Evolutionary conservation across 2,329 filamentous ascomycete genomes (phyloP), one percentile per base, ranked within the genome.

Genomic region (Fusarium heterosporum): DNA sequence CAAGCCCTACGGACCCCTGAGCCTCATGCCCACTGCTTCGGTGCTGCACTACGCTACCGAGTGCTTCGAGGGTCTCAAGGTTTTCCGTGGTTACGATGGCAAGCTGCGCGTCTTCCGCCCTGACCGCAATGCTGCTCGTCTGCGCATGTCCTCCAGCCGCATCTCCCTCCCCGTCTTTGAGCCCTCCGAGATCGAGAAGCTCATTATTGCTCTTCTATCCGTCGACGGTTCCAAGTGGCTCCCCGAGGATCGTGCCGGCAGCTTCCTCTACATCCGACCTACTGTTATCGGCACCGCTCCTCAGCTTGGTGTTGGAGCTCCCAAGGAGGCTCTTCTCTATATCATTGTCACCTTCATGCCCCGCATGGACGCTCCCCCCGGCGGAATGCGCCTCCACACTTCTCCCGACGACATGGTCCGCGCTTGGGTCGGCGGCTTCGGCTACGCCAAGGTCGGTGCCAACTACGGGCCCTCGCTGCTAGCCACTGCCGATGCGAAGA

Each of bases 361-460:
- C 19, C 75, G 78, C 57, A 76, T 90, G 75, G 85, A 87, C 70
- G 67, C 78, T 13, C 81, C 82, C 7, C 69, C 76, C 0, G 85
- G 84, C 32, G 88, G 88, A 67, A 85, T 96, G 83, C 90, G 87
- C 72, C 86, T 97, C 43, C 87, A 95, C 75, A 95, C 93, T 0
- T 92, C 87, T 43, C 86, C 88, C 55, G 89, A 94, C 69, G 92
- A 97, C 77, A 92, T 90, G 83, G 89, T 97, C 58, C 90, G 94
- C 68, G 93, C 94, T 13, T 97, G 94, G 94, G 93, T 93, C 19
- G 94, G 94, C 63, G 94, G 95, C 11, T 97, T 96, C 77, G 94
- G 94, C 1, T 94, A 91, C 75, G 93, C 93, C 62, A 97, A 97
- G 81, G 87, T 97, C 32, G 94, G 94, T 54, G 94, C 94, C 63